Evolutionary conservation across 1,139 yeast species (phyloP).

Genomic region (Yamadazyma pseudoaaseri): DNA sequence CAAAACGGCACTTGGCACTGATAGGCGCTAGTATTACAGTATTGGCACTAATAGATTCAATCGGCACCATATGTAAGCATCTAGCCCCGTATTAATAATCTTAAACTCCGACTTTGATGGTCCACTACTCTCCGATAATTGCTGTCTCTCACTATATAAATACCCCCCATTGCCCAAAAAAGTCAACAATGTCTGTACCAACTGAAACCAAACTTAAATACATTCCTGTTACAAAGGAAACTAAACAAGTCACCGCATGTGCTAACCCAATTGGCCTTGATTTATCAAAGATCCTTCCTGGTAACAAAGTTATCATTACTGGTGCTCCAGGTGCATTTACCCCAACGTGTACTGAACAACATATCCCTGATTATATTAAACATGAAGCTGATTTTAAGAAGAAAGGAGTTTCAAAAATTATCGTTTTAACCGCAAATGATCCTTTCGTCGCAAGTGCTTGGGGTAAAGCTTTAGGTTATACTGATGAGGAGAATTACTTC

Average conservation of each 20-base stretch:
- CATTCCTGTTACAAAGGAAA: slow-evolving; percentile 52
- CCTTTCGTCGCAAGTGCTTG: slow-evolving; percentile 81
- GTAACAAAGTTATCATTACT: slow-evolving; percentile 64
- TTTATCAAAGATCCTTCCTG: slow-evolving; percentile 46
- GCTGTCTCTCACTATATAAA: too few relatives aligned
- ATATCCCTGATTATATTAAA: slow-evolving; percentile 72
- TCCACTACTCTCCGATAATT: too few relatives aligned
- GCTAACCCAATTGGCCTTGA: slow-evolving; percentile 53
- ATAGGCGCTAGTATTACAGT: too few relatives aligned
- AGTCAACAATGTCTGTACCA: slow-evolving; percentile 34
- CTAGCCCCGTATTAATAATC: too few relatives aligned
- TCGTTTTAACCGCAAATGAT: slow-evolving; percentile 76
- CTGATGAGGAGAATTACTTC: slow-evolving; percentile 45
- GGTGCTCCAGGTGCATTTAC: slow-evolving; percentile 93
- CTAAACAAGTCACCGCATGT: slow-evolving; percentile 47
- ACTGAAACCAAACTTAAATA: slow-evolving; percentile 52
- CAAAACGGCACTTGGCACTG: too few relatives aligned
- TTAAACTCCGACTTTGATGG: too few relatives aligned
- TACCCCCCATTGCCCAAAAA: too few relatives aligned
- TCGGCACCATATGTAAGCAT: too few relatives aligned
- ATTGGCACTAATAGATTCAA: too few relatives aligned
- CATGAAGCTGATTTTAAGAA: slow-evolving; percentile 51
- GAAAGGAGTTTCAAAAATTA: slow-evolving; percentile 70
- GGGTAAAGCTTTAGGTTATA: slow-evolving; percentile 68
- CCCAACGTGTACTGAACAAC: slow-evolving; percentile 81